These are phyloP conservation scores for Leptographium wingfieldii DNA, from an alignment of 2,329 filamentous ascomycete genomes.

Conservation along the genomic window DNA sequence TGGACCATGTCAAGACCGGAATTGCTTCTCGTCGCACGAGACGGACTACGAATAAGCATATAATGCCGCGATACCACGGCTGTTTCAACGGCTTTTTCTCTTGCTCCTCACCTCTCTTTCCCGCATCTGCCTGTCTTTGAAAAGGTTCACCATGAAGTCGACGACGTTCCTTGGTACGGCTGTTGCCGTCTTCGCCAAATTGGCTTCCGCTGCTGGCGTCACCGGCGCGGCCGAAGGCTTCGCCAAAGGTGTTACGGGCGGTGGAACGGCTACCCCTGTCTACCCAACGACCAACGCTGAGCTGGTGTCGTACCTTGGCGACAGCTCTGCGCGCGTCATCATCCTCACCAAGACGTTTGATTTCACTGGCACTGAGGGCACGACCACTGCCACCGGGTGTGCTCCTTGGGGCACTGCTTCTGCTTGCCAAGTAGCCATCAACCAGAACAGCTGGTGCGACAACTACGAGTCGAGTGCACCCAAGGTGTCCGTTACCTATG, in stretches of 20 bases:
- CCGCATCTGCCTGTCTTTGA: not conserved
- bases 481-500: not conserved
- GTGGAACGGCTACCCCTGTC: not conserved
- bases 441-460: slow-evolving; percentile 1
- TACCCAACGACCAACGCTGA: not conserved
- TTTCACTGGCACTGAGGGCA: not conserved
- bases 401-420: not conserved
- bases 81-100: not conserved
- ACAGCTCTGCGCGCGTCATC: slow-evolving; percentile 1
- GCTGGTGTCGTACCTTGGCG: slow-evolving; percentile 1
- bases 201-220: not conserved
- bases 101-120: not conserved
- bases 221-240: not conserved
- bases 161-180: not conserved
- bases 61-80: not conserved
- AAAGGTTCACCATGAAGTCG: not conserved
- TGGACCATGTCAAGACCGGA: not conserved
- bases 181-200: not conserved
- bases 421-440: not conserved
- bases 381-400: not conserved
- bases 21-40: not conserved
- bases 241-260: not conserved
- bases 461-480: not conserved
- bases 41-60: not conserved
- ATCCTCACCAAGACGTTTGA: slow-evolving; percentile 2